phyloP scores from a whole-genome alignment of 2,329 filamentous ascomycete species.

The Nakataea oryzae region DNA sequence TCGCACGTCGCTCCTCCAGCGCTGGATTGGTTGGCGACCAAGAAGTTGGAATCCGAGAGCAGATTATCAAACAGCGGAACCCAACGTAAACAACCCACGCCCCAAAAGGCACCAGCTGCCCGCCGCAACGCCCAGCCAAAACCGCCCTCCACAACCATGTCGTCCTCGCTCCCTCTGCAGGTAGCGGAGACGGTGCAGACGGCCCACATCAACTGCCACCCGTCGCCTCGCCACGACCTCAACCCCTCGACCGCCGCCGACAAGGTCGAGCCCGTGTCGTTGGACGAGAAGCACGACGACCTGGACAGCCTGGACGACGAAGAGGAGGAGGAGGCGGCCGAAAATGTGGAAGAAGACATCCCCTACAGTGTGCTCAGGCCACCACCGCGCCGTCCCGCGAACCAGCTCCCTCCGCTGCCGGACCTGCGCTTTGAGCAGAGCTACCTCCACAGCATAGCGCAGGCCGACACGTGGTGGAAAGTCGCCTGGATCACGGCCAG shows the following conservation, averaged over 20 bases:
- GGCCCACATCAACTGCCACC: constrained; percentile 63
- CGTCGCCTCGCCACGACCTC: constrained; percentile 63
- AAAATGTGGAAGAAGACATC: constrained; percentile 54
- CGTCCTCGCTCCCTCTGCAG: constrained; percentile 49
- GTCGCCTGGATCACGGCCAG: constrained; percentile 75
- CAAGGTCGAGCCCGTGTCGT: constrained; percentile 46
- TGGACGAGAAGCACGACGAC: constrained; percentile 27
- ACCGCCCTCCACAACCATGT: constrained; percentile 29
- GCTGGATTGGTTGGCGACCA: neutral
- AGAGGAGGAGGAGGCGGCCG: constrained; percentile 32
- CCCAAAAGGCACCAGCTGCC: neutral
- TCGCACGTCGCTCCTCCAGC: too few species aligned
- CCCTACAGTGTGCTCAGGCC: constrained; percentile 55
- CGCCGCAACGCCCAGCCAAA: neutral
- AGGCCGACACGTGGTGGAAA: constrained; percentile 68
- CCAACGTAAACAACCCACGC: too few species aligned
- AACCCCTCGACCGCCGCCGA: constrained; percentile 72
- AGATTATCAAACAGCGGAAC: too few species aligned
- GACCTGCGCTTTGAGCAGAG: constrained; percentile 97
- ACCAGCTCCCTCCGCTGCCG: constrained; percentile 53
- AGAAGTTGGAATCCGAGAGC: neutral
- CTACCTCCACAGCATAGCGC: constrained; percentile 81
- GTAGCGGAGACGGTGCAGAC: constrained; percentile 73
- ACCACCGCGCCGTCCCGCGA: constrained; percentile 29
- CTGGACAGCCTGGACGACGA: constrained; percentile 25